phyloP scores from a whole-genome alignment of 1,284 basidiomycete genomes.

The Irpex sp. region DNA sequence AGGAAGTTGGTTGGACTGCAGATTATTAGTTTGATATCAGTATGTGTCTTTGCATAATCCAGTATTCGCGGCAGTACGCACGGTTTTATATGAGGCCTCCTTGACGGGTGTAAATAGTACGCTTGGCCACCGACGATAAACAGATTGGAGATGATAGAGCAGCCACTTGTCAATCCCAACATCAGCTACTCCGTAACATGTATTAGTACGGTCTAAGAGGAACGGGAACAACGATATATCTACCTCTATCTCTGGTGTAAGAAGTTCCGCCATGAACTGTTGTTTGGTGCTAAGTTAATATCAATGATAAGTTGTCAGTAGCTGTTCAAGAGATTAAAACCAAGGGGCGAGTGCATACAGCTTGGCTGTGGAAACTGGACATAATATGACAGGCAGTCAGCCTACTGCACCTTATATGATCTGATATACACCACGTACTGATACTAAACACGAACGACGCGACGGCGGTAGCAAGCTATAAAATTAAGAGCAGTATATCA shows the following conservation, averaged over 20 bases:
- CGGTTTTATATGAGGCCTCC: neutral
- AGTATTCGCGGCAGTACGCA: neutral
- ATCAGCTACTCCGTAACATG: neutral
- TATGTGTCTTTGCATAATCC: no score
- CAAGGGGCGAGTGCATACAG: neutral
- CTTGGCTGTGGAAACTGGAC: neutral
- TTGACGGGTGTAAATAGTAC: neutral
- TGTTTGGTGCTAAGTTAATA: neutral
- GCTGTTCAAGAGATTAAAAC: neutral
- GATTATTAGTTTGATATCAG: neutral
- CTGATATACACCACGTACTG: neutral
- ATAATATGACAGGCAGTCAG: neutral
- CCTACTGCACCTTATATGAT: neutral
- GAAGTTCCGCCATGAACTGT: neutral
- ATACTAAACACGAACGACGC: neutral
- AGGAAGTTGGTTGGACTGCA: neutral
- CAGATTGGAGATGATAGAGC: neutral
- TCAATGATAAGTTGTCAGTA: neutral
- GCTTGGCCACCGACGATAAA: neutral
- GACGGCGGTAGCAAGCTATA: neutral
- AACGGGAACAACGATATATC: neutral
- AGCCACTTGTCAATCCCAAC: neutral
- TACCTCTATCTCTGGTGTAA: neutral
- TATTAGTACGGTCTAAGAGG: neutral
- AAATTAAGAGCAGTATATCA: no score